Evolutionary conservation across 2,329 filamentous ascomycete species (phyloP).

Genomic region (Orbilia brochopaga): DNA sequence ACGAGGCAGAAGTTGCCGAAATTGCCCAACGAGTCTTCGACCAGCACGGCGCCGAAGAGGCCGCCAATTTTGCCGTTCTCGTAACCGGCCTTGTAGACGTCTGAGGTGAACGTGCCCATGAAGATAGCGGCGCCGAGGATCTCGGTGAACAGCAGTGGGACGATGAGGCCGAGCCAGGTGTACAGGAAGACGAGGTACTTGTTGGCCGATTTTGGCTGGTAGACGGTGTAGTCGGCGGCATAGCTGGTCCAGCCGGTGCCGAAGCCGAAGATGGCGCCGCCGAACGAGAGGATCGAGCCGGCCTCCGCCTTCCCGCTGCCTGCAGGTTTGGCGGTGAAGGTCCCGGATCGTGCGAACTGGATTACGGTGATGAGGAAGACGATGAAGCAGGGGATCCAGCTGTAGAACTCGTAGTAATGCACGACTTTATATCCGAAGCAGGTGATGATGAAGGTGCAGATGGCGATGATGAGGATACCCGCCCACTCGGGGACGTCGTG

Average conservation of each 20-base stretch:
- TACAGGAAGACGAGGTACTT: constrained; percentile 70
- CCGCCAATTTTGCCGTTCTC: constrained; percentile 68
- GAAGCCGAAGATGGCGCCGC: constrained; percentile 71
- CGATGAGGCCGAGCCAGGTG: constrained; percentile 72
- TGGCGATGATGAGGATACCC: constrained; percentile 75
- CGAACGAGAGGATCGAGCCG: constrained; percentile 69
- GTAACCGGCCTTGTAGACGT: constrained; percentile 65
- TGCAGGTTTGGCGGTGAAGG: constrained; percentile 70
- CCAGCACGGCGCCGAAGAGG: constrained; percentile 69
- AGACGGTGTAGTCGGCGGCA: constrained; percentile 80
- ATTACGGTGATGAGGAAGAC: constrained; percentile 73
- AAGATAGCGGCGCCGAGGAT: constrained; percentile 74
- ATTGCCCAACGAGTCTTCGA: constrained; percentile 65
- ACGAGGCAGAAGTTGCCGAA: constrained; percentile 77
- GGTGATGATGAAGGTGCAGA: constrained; percentile 72
- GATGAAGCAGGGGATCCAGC: constrained; percentile 74
- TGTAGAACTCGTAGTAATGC: constrained; percentile 76
- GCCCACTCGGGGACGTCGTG: constrained; percentile 71
- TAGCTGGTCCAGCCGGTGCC: constrained; percentile 76
- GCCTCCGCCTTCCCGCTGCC: constrained; percentile 66
- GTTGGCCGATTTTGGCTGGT: constrained; percentile 70
- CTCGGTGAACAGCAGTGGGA: constrained; percentile 75
- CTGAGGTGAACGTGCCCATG: constrained; percentile 67
- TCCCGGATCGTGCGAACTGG: constrained; percentile 70
- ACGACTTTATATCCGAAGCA: constrained; percentile 78